Base-by-base conservation (phyloP, 2,329 filamentous ascomycete genomes). In the Cytospora paraplurivora region DNA sequence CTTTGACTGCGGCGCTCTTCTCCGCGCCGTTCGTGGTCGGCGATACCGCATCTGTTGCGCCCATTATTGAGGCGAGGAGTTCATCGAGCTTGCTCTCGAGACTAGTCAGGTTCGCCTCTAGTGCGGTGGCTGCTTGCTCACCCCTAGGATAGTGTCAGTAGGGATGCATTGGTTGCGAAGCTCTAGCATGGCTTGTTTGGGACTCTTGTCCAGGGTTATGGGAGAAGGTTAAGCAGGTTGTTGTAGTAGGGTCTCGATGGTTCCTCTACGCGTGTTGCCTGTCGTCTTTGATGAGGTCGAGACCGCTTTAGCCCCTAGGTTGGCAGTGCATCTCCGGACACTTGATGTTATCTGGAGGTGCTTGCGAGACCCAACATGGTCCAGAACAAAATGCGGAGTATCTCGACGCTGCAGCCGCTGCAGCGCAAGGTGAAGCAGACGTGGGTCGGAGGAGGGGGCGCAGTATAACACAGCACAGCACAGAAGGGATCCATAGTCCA, bases 81-180 rank as follows among this genome's bases (percentile, higher is more conserved):
- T 77, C 78, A 65, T 86, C 83, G n/a, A 87, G 77, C 70, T 80
- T 84, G 69, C 74, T 76, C 72, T 86, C 83, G 21, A 87, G 76
- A 38, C 70, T 79, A 10, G 77, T 76, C 56, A 87, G 76, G 67
- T 81, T 82, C 1, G 78, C 75, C 70, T 87, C 84, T 19, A 87
- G 78, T 35, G 77, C 77, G 12, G 79, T 71, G 50, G 84, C 84
- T 4, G 83, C 76, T 68, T 83, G 79, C 66, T 87, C 84, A 68
- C 84, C 84, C 69, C 82, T 85, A 65, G 12, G 50, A 17, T 4
- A 21, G 17, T 59, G 12, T 56, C 37, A 6, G 15, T 41, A 47
- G n/a, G 44, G 44, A 47, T 47, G 41, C 10, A 47, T 21, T 47
- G 44, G 7, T n/a, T 17, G n/a, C 17, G 38, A 44, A 17, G 38